Base-by-base conservation (phyloP, 2,329 filamentous ascomycete species). In the Corinectria fuckeliana region DNA sequence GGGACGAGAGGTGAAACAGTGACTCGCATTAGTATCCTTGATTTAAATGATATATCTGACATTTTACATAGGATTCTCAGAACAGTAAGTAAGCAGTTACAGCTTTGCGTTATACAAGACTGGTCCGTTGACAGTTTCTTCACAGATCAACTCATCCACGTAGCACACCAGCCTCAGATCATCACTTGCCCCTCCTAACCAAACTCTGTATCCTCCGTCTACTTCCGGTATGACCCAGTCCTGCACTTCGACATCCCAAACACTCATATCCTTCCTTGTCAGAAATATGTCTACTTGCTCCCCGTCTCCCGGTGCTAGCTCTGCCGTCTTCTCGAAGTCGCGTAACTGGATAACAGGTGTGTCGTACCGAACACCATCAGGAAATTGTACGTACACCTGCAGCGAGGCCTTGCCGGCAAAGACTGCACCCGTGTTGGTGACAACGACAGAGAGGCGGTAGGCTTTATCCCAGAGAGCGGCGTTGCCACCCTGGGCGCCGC, bases 401-500 rank as follows among this genome's bases (percentile, higher is more conserved):
- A 76, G 75, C 0, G 80, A 80, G 5, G 78, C 81, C 57, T 80
- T 79, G n/a, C 81, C 81, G 0, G 74, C 61, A 45, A 70, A 72
- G 54, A 63, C 64, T 11, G 56, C n/a, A 7, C 86, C 87, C 0
- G 75, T 79, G 66, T 89, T 89, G 28, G 78, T 78, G 9, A 87
- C 82, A 9, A 77, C 72, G 4, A 86, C 76, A 1, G 74, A 72
- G 14, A 80, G 34, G 5, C 60, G 72, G 67, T 85, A 79, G 0
- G 78, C 76, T 16, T 74, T 67, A 30, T 85, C 84, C 77, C 83
- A 90, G 16, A 90, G 80, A 45, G 85, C 82, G 0, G 89, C 87
- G 71, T 91, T 91, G 2, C 89, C 89, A 61, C 88, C 88, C 67
- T 88, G 81, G 11, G 82, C 87, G 48, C 91, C 91, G 21, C 91